These are phyloP conservation scores for Parietaria judaica DNA, from an alignment of 306 rosid genomes.

Conservation along the genomic window DNA sequence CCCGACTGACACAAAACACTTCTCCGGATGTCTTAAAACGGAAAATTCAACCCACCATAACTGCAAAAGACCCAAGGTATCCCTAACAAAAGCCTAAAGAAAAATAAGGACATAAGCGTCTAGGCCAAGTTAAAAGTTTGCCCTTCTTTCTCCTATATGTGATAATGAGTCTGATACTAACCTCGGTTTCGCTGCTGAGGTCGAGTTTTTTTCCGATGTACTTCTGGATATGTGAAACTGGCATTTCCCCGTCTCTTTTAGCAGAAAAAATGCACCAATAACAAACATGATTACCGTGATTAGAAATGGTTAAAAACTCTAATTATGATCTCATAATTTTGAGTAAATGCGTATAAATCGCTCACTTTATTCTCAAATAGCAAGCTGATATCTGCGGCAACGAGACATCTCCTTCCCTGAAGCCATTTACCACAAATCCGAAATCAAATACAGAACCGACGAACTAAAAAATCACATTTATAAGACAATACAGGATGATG, in stretches of 20 bases:
- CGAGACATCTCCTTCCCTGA: conserved; percentile 82
- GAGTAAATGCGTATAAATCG: background rate
- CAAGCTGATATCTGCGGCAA: conserved; percentile 85
- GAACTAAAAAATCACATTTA: conserved; percentile 15
- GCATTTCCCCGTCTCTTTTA: conserved; percentile 79
- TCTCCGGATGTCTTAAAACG: too few relatives aligned
- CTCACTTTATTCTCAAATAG: conserved; percentile 84
- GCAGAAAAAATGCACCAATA: conserved; percentile 12
- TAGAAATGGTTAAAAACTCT: too few relatives aligned
- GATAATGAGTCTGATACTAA: conserved; percentile 20
- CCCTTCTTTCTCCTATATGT: too few relatives aligned
- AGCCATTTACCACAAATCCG: conserved; percentile 22
- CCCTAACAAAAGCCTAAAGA: too few relatives aligned
- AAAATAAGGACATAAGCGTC: too few relatives aligned
- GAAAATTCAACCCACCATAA: too few relatives aligned
- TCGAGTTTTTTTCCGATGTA: conserved; percentile 82
- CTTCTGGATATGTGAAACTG: conserved; percentile 79
- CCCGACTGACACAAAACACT: too few relatives aligned
- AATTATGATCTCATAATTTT: too few relatives aligned
- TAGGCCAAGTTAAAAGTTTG: too few relatives aligned
- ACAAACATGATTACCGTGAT: background rate
- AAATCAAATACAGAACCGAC: conserved; percentile 15
- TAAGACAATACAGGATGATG: background rate
- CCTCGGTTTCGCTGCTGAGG: conserved; percentile 77
- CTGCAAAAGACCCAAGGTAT: too few relatives aligned